Conservation (phyloP, 306 rosid species). For the Aeschynomene evenia region DNA sequence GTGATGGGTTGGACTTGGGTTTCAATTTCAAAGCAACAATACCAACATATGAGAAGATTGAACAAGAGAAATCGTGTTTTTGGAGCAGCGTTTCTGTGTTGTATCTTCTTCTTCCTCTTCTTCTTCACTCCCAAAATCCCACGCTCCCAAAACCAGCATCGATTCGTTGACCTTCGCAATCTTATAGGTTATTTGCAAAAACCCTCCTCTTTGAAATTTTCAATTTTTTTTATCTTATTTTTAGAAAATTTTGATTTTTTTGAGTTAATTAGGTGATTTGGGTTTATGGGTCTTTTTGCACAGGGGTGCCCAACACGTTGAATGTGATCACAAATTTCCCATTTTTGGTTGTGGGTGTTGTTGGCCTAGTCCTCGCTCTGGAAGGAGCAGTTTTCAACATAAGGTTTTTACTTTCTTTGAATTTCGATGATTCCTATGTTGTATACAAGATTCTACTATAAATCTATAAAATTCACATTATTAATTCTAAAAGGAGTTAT, state of each 20-base stretch:
- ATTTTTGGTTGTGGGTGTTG: constrained; percentile 66
- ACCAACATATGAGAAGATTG: constrained; percentile 26
- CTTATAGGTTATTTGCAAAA: constrained; percentile 36
- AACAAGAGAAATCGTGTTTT: constrained; percentile 30
- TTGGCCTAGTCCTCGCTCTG: constrained; percentile 58
- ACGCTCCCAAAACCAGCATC: constrained; percentile 41
- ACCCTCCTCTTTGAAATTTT: neutral
- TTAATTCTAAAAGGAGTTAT: neutral
- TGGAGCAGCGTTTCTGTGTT: constrained; percentile 36
- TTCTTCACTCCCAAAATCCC: constrained; percentile 42
- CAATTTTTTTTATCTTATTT: neutral
- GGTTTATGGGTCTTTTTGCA: constrained; percentile 20
- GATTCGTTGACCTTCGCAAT: constrained; percentile 48
- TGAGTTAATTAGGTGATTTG: constrained; percentile 32
- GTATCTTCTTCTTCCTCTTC: constrained; percentile 34
- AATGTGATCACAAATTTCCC: constrained; percentile 73
- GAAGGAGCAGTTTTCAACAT: constrained; percentile 51
- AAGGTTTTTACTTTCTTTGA: constrained; percentile 36
- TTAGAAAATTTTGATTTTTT: neutral
- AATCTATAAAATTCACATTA: neutral
- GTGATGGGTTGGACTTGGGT: constrained; percentile 36
- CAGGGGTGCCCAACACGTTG: constrained; percentile 73
- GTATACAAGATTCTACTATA: neutral
- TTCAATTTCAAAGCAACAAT: constrained; percentile 28
- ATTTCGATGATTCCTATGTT: neutral